Conservation (phyloP, 176 grass and related monocot genomes). For the Carex littledalei region DNA sequence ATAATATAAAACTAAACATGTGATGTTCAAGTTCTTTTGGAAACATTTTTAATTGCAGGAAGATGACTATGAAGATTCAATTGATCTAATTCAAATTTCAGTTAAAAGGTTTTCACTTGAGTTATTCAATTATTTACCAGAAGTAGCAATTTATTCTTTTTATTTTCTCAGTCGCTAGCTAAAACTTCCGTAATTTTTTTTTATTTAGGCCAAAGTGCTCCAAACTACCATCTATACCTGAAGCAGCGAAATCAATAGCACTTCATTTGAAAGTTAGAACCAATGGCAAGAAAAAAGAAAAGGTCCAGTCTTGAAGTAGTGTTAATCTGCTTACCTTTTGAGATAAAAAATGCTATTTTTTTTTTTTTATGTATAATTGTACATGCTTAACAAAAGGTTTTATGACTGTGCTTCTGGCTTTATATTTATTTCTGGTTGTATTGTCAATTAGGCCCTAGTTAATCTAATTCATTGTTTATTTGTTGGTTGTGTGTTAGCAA, state of each 20-base stretch:
- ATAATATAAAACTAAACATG: too few species aligned
- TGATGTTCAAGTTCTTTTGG: constrained; percentile 20
- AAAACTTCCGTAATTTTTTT: constrained; percentile 17
- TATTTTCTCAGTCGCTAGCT: neutral
- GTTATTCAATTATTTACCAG: constrained; percentile 1
- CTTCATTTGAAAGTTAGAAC: constrained; percentile 38
- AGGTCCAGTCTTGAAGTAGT: constrained; percentile 23
- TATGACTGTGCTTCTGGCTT: neutral
- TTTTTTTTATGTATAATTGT: neutral
- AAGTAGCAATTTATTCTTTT: neutral
- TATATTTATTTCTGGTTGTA: neutral
- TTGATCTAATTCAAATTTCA: constrained; percentile 29
- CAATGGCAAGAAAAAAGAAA: constrained; percentile 32
- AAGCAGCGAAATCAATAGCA: constrained; percentile 24
- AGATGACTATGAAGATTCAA: constrained; percentile 27
- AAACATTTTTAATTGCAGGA: constrained; percentile 31
- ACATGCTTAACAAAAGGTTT: neutral
- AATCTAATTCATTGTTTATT: neutral
- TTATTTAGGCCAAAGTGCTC: constrained; percentile 32
- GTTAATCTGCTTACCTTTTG: neutral
- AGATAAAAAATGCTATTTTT: neutral
- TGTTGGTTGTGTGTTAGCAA: neutral
- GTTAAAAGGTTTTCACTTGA: constrained; percentile 33
- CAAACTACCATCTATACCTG: constrained; percentile 35
- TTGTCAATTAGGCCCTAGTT: neutral